Evolutionary conservation across 805 yeast genomes (phyloP), one percentile per base, ranked within the genome.

Genomic region (Spathaspora girioi): DNA sequence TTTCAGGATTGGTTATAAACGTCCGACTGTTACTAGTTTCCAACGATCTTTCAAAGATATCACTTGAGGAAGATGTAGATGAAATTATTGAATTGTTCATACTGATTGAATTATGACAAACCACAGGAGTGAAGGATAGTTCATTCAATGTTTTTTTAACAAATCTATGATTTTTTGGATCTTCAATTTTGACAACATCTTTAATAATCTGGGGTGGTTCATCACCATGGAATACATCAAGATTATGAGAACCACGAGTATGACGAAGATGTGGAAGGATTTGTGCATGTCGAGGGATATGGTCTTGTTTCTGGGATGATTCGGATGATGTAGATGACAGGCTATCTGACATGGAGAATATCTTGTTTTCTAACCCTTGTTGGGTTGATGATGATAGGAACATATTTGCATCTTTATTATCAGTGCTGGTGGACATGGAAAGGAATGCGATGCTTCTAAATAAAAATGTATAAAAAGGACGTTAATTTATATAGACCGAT

Each of bases 1-100:
- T 51, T 40, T 53, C 56, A 2, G 54, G 50, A 31, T 55, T 54
- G 3, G 38, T 48, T 27, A 45, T 43, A 18, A 41, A 38, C 10
- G 51, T 26, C 11, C 35, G 18, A 5, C 20, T 15, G 31, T n/a
- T 49, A 12, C 12, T 32, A 8, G 38, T 32, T 40, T 49, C 51
- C 29, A 53, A 43, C 7, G 50, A 42, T 45, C 60, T 32, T 48
- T 57, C 60, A 45, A 57, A 57, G 7, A 57, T 57, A 42, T 55
- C 58, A 29, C 54, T 46, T 9, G 52, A 41, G 1, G 52, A 32
- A 4, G 51, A 35, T 14, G 47, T 18, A 17, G 49, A 10, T 10
- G 50, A 42, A 19, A 20, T 20, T 14, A 45, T 45, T 31, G 51
- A 43, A 17, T 32, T 18, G 31, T 15, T 48, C 31, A 31, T 48